These are phyloP conservation scores for Hordeum pubiflorum DNA, from an alignment of 202 grass and related monocot genomes.

Conservation along the genomic window DNA sequence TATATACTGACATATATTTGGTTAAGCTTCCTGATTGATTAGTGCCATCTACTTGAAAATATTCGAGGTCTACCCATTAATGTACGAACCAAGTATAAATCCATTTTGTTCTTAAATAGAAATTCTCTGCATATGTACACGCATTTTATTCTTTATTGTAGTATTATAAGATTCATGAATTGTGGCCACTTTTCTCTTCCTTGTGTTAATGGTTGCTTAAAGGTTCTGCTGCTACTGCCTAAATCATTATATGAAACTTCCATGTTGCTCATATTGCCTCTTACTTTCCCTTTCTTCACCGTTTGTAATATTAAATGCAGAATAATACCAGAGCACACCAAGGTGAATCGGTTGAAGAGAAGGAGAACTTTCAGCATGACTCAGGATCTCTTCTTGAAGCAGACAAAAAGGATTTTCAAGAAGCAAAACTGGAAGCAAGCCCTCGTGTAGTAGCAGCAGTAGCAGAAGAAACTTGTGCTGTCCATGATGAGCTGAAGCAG, in stretches of 20 bases:
- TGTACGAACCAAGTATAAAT: neutral
- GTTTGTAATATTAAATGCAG: slow-evolving; percentile 66
- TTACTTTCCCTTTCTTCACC: slow-evolving; percentile 47
- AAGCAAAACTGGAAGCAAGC: slow-evolving; percentile 19
- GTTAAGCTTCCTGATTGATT: neutral
- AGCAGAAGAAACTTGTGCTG: slow-evolving; percentile 40
- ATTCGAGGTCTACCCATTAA: neutral
- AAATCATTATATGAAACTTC: neutral
- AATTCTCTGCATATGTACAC: neutral
- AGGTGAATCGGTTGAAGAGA: slow-evolving; percentile 48
- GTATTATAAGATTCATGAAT: neutral
- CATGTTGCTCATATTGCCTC: slow-evolving; percentile 21
- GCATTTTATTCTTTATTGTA: neutral
- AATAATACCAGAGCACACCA: slow-evolving; percentile 69
- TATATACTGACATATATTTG: neutral
- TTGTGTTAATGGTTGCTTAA: neutral
- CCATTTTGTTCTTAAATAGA: neutral
- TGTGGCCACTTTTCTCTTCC: neutral
- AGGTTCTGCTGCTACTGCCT: neutral
- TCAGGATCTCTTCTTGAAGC: slow-evolving; percentile 19
- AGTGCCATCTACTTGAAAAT: neutral
- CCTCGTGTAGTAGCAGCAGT: slow-evolving; percentile 19
- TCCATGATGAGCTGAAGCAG: slow-evolving; percentile 42
- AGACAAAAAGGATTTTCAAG: slow-evolving; percentile 24
- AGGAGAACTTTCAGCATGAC: slow-evolving; percentile 44